These are phyloP conservation scores for Globisporangium viniferum DNA, from an alignment of 352 stramenopile species.

Conservation along the genomic window DNA sequence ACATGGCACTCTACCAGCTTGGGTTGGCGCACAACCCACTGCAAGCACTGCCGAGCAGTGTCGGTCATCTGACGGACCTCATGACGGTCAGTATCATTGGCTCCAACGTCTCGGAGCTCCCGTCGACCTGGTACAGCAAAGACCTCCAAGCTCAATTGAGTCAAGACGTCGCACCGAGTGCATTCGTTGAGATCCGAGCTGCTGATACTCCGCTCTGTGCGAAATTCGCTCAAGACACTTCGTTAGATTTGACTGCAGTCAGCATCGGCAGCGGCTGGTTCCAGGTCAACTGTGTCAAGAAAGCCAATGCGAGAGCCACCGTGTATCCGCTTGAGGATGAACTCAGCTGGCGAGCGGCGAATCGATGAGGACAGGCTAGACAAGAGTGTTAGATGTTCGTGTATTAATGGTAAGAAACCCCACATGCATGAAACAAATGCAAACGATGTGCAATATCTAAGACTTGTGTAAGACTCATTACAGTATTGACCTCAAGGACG, in stretches of 20 bases:
- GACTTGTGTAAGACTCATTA: neutral
- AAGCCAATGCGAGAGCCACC: neutral
- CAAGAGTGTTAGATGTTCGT: neutral
- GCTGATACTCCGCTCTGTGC: slow-evolving; percentile 5
- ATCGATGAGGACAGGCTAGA: neutral
- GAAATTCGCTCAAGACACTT: neutral
- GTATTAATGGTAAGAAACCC: neutral
- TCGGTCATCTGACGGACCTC: slow-evolving; percentile 3
- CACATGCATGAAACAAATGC: slow-evolving; percentile 3
- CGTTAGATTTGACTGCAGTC: neutral
- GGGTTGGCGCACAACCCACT: slow-evolving; percentile 9
- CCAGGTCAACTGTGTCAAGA: slow-evolving; percentile 8
- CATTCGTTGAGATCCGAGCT: neutral
- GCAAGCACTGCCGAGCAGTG: neutral
- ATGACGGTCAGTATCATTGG: slow-evolving; percentile 4
- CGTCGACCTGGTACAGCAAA: slow-evolving; percentile 1
- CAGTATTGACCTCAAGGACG: neutral
- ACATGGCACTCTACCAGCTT: neutral
- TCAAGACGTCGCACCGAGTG: neutral
- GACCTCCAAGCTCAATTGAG: neutral
- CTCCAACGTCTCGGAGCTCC: slow-evolving; percentile 4
- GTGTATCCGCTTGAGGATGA: slow-evolving; percentile 12
- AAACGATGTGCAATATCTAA: neutral
- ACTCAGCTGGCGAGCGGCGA: neutral
- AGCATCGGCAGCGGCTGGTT: slow-evolving; percentile 3